Evolutionary conservation across 2,329 filamentous ascomycete species (phyloP).

Genomic region (Aspergillus pseudoglaucus): DNA sequence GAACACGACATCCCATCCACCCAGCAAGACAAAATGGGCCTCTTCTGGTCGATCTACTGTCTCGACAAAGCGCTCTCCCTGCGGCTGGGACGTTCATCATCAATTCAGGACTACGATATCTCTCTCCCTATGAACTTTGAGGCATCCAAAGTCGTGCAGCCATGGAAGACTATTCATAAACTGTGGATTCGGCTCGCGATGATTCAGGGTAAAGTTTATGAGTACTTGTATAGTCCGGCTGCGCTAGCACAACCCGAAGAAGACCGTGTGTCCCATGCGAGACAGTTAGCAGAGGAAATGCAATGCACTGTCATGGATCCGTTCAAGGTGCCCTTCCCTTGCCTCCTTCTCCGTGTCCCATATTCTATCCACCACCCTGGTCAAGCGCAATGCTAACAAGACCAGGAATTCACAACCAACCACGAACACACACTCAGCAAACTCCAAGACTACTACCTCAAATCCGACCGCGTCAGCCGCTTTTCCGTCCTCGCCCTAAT

Average conservation of each 20-base stretch:
- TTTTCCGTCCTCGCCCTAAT: constrained; percentile 33
- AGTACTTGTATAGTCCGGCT: constrained; percentile 46
- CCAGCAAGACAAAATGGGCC: constrained; percentile 28
- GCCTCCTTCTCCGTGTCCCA: no score
- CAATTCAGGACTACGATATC: constrained; percentile 56
- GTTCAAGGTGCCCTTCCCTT: constrained; percentile 17
- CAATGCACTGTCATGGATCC: constrained; percentile 21
- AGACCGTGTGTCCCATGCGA: constrained; percentile 22
- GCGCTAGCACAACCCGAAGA: constrained; percentile 22
- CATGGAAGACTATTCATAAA: constrained; percentile 44
- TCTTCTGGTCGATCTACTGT: constrained; percentile 57
- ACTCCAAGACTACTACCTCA: constrained; percentile 23
- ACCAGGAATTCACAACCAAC: constrained; percentile 8
- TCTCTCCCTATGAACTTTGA: constrained; percentile 35
- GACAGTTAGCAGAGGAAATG: constrained; percentile 24
- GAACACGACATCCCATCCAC: constrained; percentile 14
- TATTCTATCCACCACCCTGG: no score
- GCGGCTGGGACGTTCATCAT: constrained; percentile 52
- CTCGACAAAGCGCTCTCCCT: constrained; percentile 55
- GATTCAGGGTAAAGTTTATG: constrained; percentile 55
- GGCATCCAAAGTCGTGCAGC: constrained; percentile 9
- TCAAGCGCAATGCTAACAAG: not conserved
- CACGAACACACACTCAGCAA: constrained; percentile 12
- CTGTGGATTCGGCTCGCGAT: constrained; percentile 52
- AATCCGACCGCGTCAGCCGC: constrained; percentile 30